Evolutionary conservation across 768 basidiomycete genomes (phyloP).

Genomic region (Daedaleopsis sinensis): DNA sequence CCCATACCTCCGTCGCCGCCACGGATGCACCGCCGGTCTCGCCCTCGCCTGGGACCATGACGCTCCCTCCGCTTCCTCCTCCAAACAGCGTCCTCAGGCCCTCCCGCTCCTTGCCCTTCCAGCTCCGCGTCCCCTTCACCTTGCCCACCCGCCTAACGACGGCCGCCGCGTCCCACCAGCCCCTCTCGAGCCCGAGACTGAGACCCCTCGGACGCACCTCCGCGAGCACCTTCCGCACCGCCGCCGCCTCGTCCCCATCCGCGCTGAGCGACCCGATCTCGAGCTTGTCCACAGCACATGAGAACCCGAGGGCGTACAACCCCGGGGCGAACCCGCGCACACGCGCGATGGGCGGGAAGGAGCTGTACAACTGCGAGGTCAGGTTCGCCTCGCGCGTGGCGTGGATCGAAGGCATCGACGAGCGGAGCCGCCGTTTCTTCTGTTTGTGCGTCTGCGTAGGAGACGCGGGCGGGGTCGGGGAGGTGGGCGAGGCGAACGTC

Average conservation of each 20-base stretch:
- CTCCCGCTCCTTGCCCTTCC: not conserved
- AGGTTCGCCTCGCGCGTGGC: conserved; percentile 15
- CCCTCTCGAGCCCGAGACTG: conserved; percentile 2
- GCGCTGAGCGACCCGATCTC: conserved; percentile 10
- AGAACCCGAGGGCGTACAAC: conserved; percentile 14
- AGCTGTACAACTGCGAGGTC: conserved; percentile 15
- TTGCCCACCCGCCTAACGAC: no score
- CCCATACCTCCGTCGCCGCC: not conserved
- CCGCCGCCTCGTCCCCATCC: conserved; percentile 4
- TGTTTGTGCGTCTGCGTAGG: not conserved
- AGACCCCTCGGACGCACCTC: conserved; percentile 5
- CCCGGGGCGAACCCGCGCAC: conserved; percentile 16
- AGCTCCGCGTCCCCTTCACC: not conserved
- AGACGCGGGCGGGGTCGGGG: not conserved
- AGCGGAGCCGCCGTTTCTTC: not conserved
- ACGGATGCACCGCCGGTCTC: no score
- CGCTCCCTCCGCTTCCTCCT: not conserved
- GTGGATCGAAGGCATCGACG: conserved; percentile 6
- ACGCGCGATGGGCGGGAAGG: conserved; percentile 11
- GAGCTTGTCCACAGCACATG: conserved; percentile 8
- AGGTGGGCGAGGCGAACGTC: not conserved
- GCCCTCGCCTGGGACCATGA: no score
- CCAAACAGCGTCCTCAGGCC: conserved; percentile 11
- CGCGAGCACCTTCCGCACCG: conserved; percentile 5
- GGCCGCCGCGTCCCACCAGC: conserved; percentile 9